phyloP scores from a whole-genome alignment of 2,329 filamentous ascomycete genomes.

The Neurospora sp. region DNA sequence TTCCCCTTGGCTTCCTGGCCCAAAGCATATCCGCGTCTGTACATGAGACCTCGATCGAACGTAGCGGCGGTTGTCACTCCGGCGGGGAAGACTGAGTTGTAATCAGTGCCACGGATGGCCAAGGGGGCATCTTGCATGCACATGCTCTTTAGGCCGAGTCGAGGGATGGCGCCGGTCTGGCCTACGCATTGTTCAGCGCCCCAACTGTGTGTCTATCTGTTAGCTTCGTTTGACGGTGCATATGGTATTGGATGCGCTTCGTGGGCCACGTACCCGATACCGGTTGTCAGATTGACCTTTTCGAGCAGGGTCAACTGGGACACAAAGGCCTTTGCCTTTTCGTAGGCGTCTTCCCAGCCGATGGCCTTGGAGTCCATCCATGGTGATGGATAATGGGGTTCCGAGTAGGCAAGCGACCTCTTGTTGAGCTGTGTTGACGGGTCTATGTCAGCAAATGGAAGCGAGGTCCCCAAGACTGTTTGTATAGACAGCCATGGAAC shows the following conservation, averaged over 20 bases:
- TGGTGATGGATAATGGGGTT: constrained; percentile 73
- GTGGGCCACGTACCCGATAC: constrained; percentile 55
- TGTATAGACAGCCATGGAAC: constrained; percentile 7
- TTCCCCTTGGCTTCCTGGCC: constrained; percentile 61
- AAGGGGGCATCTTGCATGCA: constrained; percentile 82
- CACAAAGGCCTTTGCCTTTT: constrained; percentile 67
- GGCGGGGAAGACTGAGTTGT: constrained; percentile 69
- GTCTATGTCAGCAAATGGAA: constrained; percentile 14
- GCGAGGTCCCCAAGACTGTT: not conserved
- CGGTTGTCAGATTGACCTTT: constrained; percentile 93
- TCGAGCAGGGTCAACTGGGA: constrained; percentile 73
- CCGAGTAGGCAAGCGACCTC: constrained; percentile 29
- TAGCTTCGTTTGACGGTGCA: not conserved
- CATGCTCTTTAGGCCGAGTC: constrained; percentile 60
- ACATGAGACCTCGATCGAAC: constrained; percentile 65
- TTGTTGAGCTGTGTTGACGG: constrained; percentile 13
- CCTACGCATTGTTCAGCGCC: constrained; percentile 66
- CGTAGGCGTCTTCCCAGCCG: constrained; percentile 67
- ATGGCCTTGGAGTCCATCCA: constrained; percentile 68
- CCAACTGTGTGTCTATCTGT: constrained; percentile 38
- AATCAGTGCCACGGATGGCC: constrained; percentile 68
- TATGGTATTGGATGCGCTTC: not conserved
- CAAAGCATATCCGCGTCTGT: constrained; percentile 60
- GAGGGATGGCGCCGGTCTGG: constrained; percentile 59
- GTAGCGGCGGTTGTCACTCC: constrained; percentile 75